These are phyloP conservation scores for Aspergillus jensenii DNA, from an alignment of 2,329 filamentous ascomycete species.

Conservation along the genomic window DNA sequence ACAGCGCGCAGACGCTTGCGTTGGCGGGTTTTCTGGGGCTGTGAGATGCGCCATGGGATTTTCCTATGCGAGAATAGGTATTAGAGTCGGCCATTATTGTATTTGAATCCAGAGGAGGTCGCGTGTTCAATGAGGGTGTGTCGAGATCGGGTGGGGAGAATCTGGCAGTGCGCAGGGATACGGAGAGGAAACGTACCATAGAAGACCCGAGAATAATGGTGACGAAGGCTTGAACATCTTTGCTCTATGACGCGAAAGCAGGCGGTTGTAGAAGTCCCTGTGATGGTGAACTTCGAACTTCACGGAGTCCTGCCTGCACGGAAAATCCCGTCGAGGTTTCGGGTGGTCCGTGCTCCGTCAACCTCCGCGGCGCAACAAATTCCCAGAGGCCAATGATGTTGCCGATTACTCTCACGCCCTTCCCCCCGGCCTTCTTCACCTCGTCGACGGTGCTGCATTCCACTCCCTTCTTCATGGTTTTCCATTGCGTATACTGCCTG, in stretches of 20 bases:
- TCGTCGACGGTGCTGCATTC: not conserved
- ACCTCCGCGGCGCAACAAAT: conserved; percentile 23
- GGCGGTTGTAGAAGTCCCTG: not conserved
- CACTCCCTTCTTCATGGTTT: not conserved
- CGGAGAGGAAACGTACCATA: conserved; percentile 62
- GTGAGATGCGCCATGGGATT: conserved; percentile 92
- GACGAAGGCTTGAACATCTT: conserved; percentile 83
- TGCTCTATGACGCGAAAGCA: conserved; percentile 12
- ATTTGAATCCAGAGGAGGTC: not conserved
- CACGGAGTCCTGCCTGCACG: conserved; percentile 8
- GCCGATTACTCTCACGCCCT: conserved; percentile 15
- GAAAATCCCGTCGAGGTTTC: conserved; percentile 22
- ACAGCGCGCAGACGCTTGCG: conserved; percentile 79
- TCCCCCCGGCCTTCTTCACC: not conserved
- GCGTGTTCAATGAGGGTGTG: not conserved
- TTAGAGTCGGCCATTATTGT: not conserved
- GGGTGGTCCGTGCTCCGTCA: conserved; percentile 21
- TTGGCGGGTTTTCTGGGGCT: conserved; percentile 86
- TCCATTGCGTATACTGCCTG: conserved; percentile 3
- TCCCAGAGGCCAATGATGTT: conserved; percentile 18
- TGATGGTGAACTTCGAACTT: conserved; percentile 14
- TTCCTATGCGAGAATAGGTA: conserved; percentile 61
- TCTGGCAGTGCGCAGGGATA: not conserved
- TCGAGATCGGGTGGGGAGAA: too few species aligned
- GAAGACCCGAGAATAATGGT: conserved; percentile 73